These are phyloP conservation scores for Osmanthus fragrans DNA, from an alignment of 257 asterid species.

Conservation along the genomic window DNA sequence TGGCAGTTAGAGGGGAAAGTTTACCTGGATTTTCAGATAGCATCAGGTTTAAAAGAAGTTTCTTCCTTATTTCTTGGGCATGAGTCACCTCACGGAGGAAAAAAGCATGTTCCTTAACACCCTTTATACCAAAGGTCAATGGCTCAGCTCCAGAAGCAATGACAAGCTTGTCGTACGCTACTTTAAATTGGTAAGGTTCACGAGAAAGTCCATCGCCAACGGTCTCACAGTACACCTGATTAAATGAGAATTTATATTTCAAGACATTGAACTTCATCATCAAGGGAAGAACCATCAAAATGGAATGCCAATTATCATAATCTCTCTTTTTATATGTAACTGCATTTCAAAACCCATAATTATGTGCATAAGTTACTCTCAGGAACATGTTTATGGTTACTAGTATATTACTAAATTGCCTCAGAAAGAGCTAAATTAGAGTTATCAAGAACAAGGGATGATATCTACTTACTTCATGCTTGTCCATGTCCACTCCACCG, in stretches of 20 bases:
- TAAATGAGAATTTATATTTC: conserved; percentile 1
- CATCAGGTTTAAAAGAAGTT: conserved; percentile 88
- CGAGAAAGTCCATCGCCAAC: conserved; percentile 35
- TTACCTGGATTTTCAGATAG: conserved; percentile 89
- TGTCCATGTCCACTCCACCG: conserved; percentile 57
- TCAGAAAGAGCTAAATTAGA: too few relatives aligned
- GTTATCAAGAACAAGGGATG: not conserved
- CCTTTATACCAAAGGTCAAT: conserved; percentile 83
- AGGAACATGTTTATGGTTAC: too few relatives aligned
- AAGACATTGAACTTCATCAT: not conserved
- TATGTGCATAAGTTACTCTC: too few relatives aligned
- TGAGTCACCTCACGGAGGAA: conserved; percentile 85
- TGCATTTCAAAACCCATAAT: not conserved
- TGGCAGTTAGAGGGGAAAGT: not conserved
- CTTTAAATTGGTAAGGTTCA: conserved; percentile 67
- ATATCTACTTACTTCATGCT: conserved; percentile 65
- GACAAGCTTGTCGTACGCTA: conserved; percentile 88
- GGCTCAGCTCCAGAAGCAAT: conserved; percentile 93
- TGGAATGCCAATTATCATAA: not conserved
- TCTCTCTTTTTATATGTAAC: not conserved
- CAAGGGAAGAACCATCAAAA: not conserved
- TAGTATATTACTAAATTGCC: too few relatives aligned
- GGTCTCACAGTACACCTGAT: conserved; percentile 76
- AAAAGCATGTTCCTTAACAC: conserved; percentile 77
- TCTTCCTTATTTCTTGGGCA: conserved; percentile 92